Evolutionary conservation across 2,329 filamentous ascomycete species (phyloP).

Genomic region (Mycocentrospora acerina): DNA sequence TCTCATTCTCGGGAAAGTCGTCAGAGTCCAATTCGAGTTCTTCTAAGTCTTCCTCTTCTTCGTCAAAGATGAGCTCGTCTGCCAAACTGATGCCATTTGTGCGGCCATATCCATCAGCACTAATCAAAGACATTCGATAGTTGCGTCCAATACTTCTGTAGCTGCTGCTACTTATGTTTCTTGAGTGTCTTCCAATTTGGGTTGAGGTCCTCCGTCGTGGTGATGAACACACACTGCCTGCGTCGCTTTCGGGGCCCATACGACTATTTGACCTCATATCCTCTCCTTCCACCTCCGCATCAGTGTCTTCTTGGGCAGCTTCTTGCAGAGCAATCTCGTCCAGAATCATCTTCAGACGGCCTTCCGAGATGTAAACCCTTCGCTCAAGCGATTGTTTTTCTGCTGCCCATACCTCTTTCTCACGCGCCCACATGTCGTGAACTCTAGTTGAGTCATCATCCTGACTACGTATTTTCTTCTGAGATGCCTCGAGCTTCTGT

Average conservation of each 20-base stretch:
- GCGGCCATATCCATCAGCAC: constrained; percentile 56
- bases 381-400: constrained; percentile 81
- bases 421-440: constrained; percentile 78
- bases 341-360: constrained; percentile 76
- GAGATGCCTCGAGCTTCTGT: constrained; percentile 72
- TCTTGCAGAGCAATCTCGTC: constrained; percentile 80
- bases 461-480: constrained; percentile 75
- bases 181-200: constrained; percentile 57
- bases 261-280: constrained; percentile 62
- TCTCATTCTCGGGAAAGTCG: constrained; percentile 51
- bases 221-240: constrained; percentile 68
- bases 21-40: constrained; percentile 67
- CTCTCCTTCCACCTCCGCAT: constrained; percentile 61
- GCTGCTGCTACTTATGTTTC: constrained; percentile 56
- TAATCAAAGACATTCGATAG: constrained; percentile 71
- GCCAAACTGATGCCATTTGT: constrained; percentile 75
- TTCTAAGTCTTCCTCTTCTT: constrained; percentile 63
- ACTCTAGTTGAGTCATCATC: constrained; percentile 81
- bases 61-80: constrained; percentile 86
- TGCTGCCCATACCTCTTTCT: constrained; percentile 81
- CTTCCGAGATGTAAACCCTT: constrained; percentile 87
- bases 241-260: constrained; percentile 62
- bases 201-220: constrained; percentile 50
- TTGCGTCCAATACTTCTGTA: constrained; percentile 54
- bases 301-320: constrained; percentile 42